phyloP scores from a whole-genome alignment of 805 yeast species.

The Clavispora asparagi region DNA sequence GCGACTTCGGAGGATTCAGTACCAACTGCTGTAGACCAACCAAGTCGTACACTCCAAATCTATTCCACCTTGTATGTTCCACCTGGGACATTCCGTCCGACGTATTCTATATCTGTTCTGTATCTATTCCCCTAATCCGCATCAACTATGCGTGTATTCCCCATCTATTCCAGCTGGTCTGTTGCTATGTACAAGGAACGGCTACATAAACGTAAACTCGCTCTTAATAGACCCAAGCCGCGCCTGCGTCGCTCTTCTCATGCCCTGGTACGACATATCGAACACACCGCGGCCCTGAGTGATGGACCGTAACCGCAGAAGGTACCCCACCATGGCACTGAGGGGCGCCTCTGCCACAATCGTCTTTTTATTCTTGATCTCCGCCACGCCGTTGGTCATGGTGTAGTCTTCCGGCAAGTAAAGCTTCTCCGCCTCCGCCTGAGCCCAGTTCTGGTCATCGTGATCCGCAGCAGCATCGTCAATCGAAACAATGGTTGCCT shows the following conservation, averaged over 20 bases:
- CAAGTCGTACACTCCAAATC: no score
- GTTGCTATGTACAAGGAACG: not conserved
- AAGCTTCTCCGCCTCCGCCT: constrained; percentile 52
- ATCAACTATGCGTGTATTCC: no score
- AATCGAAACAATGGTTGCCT: constrained; percentile 67
- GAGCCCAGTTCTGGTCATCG: constrained; percentile 43
- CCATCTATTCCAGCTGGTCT: no score
- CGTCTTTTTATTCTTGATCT: constrained; percentile 42
- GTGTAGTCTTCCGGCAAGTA: constrained; percentile 80
- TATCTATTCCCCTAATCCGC: no score
- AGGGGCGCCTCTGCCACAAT: constrained; percentile 82
- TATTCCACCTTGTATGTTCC: no score
- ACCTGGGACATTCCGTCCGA: no score
- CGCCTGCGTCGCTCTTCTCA: constrained; percentile 51
- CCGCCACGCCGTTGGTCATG: constrained; percentile 20
- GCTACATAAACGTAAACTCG: constrained; percentile 8
- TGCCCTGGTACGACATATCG: constrained; percentile 71
- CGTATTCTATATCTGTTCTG: no score
- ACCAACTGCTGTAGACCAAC: no score
- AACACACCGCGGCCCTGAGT: constrained; percentile 89
- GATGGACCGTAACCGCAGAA: constrained; percentile 67
- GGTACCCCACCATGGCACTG: constrained; percentile 86
- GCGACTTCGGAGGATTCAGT: no score
- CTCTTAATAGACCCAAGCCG: constrained; percentile 9
- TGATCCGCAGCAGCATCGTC: constrained; percentile 52